Conservation (phyloP, 352 stramenopile species). For the Phytophthora podocarpi region DNA sequence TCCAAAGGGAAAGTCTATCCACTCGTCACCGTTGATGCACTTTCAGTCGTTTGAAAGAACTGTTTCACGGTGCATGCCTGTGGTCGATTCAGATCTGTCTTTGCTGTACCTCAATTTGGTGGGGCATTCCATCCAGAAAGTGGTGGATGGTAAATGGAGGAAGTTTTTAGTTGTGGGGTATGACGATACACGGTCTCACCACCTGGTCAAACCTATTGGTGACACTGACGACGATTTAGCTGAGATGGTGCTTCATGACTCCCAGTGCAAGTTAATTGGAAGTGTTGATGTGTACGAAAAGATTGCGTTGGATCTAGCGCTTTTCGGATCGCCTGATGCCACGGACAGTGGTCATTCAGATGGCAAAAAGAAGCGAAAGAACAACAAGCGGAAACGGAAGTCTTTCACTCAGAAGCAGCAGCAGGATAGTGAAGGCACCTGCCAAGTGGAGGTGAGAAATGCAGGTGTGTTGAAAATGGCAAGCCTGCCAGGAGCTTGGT, state of each 20-base stretch:
- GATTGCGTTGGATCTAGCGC: constrained; percentile 46
- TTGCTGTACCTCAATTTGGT: constrained; percentile 72
- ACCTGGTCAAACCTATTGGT: constrained; percentile 66
- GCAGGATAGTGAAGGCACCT: constrained; percentile 21
- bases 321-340: constrained; percentile 49
- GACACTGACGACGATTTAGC: constrained; percentile 41
- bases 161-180: constrained; percentile 78
- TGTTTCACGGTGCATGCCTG: constrained; percentile 63
- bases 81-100: constrained; percentile 55
- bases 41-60: constrained; percentile 90
- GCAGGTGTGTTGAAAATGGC: constrained; percentile 31
- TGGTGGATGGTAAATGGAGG: constrained; percentile 81
- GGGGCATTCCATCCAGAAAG: constrained; percentile 73
- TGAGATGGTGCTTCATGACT: constrained; percentile 82
- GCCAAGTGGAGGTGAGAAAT: constrained; percentile 67
- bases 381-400: constrained; percentile 65
- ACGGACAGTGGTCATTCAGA: constrained; percentile 6
- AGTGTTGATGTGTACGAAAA: constrained; percentile 57
- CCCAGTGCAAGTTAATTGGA: constrained; percentile 65
- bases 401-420: constrained; percentile 28
- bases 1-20: constrained; percentile 48
- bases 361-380: constrained; percentile 67
- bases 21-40: constrained; percentile 76
- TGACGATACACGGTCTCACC: constrained; percentile 54
- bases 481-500: constrained; percentile 63